Conservation (phyloP, 805 yeast genomes). For the Yarrowia sp. region DNA sequence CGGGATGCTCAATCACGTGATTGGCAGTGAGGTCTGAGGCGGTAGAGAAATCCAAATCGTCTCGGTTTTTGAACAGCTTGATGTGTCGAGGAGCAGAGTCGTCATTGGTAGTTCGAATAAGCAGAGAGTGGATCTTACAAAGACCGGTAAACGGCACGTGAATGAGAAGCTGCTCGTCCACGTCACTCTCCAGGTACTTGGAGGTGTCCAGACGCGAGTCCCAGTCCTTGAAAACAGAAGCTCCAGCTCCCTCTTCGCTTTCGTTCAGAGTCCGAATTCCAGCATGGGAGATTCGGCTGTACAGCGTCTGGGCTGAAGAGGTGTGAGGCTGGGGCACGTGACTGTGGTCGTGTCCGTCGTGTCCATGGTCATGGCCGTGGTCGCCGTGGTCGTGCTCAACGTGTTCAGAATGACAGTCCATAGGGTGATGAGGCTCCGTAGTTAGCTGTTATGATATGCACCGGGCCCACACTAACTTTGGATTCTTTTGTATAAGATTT, state of each 20-base stretch:
- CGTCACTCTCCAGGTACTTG: constrained; percentile 65
- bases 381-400: constrained; percentile 27
- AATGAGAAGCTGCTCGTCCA: constrained; percentile 80
- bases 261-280: constrained; percentile 71
- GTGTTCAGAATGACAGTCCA: constrained; percentile 38
- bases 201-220: constrained; percentile 58
- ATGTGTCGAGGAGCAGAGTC: constrained; percentile 72
- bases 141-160: constrained; percentile 80
- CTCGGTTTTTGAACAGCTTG: constrained; percentile 74
- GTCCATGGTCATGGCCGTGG: constrained; percentile 53
- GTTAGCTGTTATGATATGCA: constrained; percentile 13
- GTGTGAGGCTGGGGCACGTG: constrained; percentile 76
- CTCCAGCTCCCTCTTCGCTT: constrained; percentile 59
- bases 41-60: constrained; percentile 74
- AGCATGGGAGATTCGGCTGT: constrained; percentile 63
- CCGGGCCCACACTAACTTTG: constrained; percentile 18
- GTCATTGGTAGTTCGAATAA: constrained; percentile 69
- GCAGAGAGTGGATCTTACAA: constrained; percentile 75
- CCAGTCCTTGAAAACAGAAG: constrained; percentile 60
- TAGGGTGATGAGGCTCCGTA: not conserved
- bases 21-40: constrained; percentile 59
- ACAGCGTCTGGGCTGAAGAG: constrained; percentile 67
- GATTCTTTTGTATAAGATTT: constrained; percentile 19
- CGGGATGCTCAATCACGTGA: constrained; percentile 67
- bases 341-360: constrained; percentile 46